Percentiles rank a stretch among this genome's conserved stretches.
Conservation (phyloP, 306 rosid species). For the Rubus idaeus region DNA sequence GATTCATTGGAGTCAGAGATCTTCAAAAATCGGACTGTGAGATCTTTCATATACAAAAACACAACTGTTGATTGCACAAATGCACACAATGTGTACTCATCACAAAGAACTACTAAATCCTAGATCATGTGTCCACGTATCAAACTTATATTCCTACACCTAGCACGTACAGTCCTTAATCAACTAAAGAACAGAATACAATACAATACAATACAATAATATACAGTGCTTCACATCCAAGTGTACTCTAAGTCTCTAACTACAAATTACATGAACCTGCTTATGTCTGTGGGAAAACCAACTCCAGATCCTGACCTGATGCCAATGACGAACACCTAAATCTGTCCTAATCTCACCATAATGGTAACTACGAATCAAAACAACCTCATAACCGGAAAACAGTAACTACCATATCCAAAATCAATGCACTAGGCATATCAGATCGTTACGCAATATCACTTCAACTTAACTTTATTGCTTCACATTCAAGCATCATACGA, state of each 20-base stretch:
- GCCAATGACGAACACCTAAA: conserved; percentile 5
- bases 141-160: conserved; percentile 5
- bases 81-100: background rate
- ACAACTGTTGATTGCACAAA: background rate
- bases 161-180: background rate
- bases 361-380: background rate
- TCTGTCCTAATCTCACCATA: background rate
- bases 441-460: background rate
- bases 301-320: background rate
- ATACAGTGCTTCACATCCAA: conserved; percentile 20
- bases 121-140: background rate
- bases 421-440: background rate
- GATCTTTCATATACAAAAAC: background rate
- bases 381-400: background rate
- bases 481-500: background rate
- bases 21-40: background rate
- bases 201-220: background rate
- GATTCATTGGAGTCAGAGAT: too few relatives aligned
- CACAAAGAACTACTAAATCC: background rate
- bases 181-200: background rate
- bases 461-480: conserved; percentile 6
- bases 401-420: background rate
- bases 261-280: conserved; percentile 1
- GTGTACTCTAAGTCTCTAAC: background rate
- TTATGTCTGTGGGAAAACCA: background rate